These are phyloP conservation scores for Brettanomyces nanus DNA, from an alignment of 805 yeast genomes.

Conservation along the genomic window DNA sequence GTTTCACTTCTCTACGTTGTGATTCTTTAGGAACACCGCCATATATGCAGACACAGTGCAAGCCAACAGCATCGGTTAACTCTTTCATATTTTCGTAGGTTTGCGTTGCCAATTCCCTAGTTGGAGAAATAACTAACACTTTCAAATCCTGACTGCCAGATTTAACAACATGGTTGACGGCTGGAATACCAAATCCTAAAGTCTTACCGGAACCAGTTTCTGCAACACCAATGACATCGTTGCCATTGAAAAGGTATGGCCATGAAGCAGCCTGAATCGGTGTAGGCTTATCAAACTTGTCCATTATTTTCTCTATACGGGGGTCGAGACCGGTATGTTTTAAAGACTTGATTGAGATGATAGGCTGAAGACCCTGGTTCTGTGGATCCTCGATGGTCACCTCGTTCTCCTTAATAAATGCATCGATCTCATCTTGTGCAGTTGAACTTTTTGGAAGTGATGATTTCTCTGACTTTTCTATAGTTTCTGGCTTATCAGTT, in stretches of 20 bases:
- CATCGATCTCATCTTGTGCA: conserved; percentile 40
- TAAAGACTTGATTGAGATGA: conserved; percentile 58
- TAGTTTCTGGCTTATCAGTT: conserved; percentile 28
- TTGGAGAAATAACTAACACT: conserved; percentile 87
- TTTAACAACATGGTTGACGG: conserved; percentile 60
- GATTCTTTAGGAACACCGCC: conserved; percentile 98
- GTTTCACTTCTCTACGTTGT: conserved; percentile 63
- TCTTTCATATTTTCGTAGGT: conserved; percentile 73
- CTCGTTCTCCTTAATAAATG: conserved; percentile 61
- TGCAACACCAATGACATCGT: conserved; percentile 94
- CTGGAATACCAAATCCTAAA: conserved; percentile 96
- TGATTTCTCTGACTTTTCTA: conserved; percentile 15
- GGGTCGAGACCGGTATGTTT: conserved; percentile 35
- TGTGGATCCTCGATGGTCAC: conserved; percentile 70
- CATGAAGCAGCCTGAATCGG: conserved; percentile 93
- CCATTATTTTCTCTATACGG: conserved; percentile 50
- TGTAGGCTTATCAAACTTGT: conserved; percentile 81
- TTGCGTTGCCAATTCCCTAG: conserved; percentile 95
- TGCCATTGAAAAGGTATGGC: conserved; percentile 75
- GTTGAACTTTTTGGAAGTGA: conserved; percentile 27
- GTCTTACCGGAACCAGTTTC: conserved; percentile 99
- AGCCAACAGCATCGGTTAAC: conserved; percentile 50
- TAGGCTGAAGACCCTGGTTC: conserved; percentile 50
- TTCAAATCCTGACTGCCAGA: conserved; percentile 43
- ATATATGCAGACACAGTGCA: conserved; percentile 77